These are phyloP conservation scores for Effrenium voratum DNA, from an alignment of 73 alveolate genomes.

Conservation along the genomic window DNA sequence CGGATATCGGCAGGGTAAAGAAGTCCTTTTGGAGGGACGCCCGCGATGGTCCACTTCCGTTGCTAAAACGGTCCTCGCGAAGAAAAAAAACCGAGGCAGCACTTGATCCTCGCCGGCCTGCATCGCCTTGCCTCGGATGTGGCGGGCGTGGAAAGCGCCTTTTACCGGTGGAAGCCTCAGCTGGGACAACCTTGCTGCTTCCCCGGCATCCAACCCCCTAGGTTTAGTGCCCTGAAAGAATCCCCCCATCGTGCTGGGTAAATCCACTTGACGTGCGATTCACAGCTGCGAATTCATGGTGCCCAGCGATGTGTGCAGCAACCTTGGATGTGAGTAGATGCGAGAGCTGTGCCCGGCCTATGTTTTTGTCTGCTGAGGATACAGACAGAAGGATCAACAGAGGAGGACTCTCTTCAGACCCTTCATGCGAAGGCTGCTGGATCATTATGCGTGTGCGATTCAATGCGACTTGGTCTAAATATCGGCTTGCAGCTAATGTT, in stretches of 20 bases:
- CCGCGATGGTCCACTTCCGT: no score
- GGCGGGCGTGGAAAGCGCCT: not conserved
- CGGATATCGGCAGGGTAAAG: no score
- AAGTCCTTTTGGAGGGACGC: no score
- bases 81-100: slow-evolving; percentile 39
- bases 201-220: not conserved
- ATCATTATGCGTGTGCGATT: not conserved
- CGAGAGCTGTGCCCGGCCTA: no score
- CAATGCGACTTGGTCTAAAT: not conserved
- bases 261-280: no score
- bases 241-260: not conserved
- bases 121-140: slow-evolving; percentile 52
- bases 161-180: not conserved
- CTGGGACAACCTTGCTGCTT: not conserved
- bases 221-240: not conserved
- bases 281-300: no score
- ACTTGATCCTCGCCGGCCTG: slow-evolving; percentile 28
- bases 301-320: no score
- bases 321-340: no score
- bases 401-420: slow-evolving; percentile 49
- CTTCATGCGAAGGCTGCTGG: slow-evolving; percentile 64
- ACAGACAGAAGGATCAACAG: slow-evolving; percentile 49
- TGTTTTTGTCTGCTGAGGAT: slow-evolving; percentile 13
- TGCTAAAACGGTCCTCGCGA: no score
- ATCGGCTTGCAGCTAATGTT: not conserved